phyloP scores from a whole-genome alignment of 2,329 filamentous ascomycete species.

The Cytospora mali region DNA sequence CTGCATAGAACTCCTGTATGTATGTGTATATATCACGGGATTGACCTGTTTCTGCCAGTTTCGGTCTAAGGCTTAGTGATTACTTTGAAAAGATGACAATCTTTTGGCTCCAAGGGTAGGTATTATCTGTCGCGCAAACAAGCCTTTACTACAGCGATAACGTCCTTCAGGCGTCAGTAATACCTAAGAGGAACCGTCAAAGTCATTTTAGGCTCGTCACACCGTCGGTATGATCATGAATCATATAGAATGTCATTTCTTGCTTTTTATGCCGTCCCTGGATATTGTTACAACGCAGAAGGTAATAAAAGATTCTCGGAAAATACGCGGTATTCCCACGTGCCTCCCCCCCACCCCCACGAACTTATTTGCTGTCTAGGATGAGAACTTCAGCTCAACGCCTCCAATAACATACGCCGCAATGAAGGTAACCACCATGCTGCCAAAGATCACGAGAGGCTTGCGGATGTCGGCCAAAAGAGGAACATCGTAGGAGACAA shows the following conservation, averaged over 20 bases:
- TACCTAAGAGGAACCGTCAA: background rate
- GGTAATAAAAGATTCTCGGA: constrained; percentile 4
- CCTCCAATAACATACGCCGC: constrained; percentile 74
- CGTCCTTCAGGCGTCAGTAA: background rate
- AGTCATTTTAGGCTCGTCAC: background rate
- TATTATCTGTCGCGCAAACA: background rate
- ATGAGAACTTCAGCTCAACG: constrained; percentile 77
- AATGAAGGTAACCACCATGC: constrained; percentile 73
- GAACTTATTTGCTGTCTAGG: constrained; percentile 32
- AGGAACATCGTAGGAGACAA: constrained; percentile 88
- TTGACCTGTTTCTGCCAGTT: too few species aligned
- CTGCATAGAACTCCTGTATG: background rate
- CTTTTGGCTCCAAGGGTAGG: too few species aligned
- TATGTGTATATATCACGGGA: too few species aligned
- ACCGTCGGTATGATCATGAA: background rate
- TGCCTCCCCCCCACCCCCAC: background rate
- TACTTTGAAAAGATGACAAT: too few species aligned
- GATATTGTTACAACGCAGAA: constrained; percentile 19
- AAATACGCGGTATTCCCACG: background rate
- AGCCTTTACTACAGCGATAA: background rate
- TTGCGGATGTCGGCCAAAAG: constrained; percentile 77
- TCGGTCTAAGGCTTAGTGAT: too few species aligned
- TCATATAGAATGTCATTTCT: constrained; percentile 20
- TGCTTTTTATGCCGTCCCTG: constrained; percentile 15
- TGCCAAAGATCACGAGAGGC: constrained; percentile 78